Conservation (phyloP, 2,329 filamentous ascomycete genomes). For the Colletotrichum brevisporum region DNA sequence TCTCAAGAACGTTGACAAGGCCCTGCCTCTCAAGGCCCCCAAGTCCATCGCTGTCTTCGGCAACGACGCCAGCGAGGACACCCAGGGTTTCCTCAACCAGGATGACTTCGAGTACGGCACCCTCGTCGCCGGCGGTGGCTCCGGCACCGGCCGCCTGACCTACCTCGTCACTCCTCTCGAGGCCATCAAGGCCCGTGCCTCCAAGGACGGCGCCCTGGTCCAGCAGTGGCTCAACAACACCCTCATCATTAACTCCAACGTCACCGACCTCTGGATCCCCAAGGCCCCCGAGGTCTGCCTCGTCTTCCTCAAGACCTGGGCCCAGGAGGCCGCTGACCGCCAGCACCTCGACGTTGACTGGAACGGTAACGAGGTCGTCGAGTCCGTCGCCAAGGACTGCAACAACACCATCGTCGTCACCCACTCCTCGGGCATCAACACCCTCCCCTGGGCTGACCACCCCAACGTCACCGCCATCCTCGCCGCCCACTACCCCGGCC, state of each 20-base stretch:
- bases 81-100: constrained; percentile 76
- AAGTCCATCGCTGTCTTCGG: constrained; percentile 70
- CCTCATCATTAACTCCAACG: constrained; percentile 52
- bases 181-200: constrained; percentile 67
- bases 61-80: constrained; percentile 74
- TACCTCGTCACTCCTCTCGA: constrained; percentile 77
- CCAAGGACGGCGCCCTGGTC: constrained; percentile 57
- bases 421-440: constrained; percentile 77
- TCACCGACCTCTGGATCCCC: constrained; percentile 62
- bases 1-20: constrained; percentile 77
- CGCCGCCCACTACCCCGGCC: constrained; percentile 78
- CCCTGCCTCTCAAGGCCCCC: constrained; percentile 71
- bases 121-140: constrained; percentile 72
- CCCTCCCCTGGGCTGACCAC: constrained; percentile 71
- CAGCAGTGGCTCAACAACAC: constrained; percentile 62
- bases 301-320: constrained; percentile 76
- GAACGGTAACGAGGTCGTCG: constrained; percentile 67
- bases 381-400: constrained; percentile 39
- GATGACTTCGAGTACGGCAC: constrained; percentile 73
- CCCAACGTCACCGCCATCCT: constrained; percentile 76
- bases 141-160: constrained; percentile 69
- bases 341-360: constrained; percentile 69
- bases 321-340: constrained; percentile 74
- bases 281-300: constrained; percentile 74
- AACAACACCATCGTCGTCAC: constrained; percentile 74